These are phyloP conservation scores for Ophiostoma sp. DNA, from an alignment of 2,329 filamentous ascomycete species.

Conservation along the genomic window DNA sequence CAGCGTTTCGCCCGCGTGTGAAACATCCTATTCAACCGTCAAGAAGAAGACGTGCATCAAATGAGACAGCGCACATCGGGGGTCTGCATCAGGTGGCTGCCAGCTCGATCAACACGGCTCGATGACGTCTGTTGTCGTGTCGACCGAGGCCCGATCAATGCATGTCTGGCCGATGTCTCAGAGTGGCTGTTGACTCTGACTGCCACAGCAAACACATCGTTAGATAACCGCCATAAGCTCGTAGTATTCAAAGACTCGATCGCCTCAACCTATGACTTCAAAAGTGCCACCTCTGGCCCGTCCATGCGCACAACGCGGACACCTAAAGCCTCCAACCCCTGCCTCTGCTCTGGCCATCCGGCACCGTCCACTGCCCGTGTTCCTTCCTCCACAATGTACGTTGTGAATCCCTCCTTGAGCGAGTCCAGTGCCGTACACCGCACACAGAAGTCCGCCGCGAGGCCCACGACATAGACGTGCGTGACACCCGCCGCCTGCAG, in stretches of 20 bases:
- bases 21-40: background rate
- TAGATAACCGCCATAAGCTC: background rate
- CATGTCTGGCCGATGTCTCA: no score
- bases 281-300: conserved; percentile 50
- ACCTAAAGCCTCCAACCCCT: conserved; percentile 52
- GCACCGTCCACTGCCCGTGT: conserved; percentile 65
- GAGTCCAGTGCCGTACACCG: conserved; percentile 75
- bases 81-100: no score
- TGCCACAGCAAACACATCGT: background rate
- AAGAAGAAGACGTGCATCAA: background rate
- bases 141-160: no score
- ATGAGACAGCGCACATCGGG: no score
- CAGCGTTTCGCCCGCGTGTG: background rate
- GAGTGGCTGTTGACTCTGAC: no score
- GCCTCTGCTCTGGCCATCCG: conserved; percentile 50
- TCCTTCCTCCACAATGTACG: conserved; percentile 71
- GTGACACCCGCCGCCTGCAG: conserved; percentile 57
- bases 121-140: no score
- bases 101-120: no score
- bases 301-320: conserved; percentile 57
- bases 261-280: conserved; percentile 30
- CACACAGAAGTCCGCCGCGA: conserved; percentile 89
- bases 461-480: conserved; percentile 76
- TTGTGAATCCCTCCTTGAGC: conserved; percentile 65
- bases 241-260: no score